Evolutionary conservation across 163 green algal genomes (phyloP).

Genomic region (Coccomyxa subellipsoidea): DNA sequence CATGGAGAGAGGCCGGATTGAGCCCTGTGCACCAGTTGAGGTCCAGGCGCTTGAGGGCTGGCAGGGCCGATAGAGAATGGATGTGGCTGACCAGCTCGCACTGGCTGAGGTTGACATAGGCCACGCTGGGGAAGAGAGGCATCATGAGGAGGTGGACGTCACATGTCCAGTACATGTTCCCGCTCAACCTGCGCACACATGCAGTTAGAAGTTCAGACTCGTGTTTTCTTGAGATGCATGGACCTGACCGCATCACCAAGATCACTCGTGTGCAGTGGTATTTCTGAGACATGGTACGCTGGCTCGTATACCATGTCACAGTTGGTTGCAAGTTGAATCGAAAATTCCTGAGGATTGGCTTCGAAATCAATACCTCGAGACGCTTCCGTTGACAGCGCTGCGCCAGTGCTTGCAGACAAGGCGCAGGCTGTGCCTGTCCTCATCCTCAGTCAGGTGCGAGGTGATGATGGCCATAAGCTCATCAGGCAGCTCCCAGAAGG

Average conservation of each 20-base stretch:
- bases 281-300: too few species aligned
- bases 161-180: background rate
- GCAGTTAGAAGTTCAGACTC: too few species aligned
- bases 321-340: too few species aligned
- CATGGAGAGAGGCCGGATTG: background rate
- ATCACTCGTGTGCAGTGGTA: too few species aligned
- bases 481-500: background rate
- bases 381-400: background rate
- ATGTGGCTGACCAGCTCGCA: background rate
- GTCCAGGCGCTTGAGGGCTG: background rate
- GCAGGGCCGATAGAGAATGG: background rate
- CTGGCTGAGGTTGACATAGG: background rate
- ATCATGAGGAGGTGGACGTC: background rate
- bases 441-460: background rate
- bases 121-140: background rate
- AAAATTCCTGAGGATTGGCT: background rate
- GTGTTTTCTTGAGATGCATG: too few species aligned
- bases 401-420: background rate
- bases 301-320: too few species aligned
- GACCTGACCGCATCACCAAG: too few species aligned
- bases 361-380: background rate
- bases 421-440: background rate
- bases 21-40: background rate
- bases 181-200: background rate
- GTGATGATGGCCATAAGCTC: background rate